Conservation (phyloP, 352 stramenopile species). For the Phytophthora citrophthora region DNA sequence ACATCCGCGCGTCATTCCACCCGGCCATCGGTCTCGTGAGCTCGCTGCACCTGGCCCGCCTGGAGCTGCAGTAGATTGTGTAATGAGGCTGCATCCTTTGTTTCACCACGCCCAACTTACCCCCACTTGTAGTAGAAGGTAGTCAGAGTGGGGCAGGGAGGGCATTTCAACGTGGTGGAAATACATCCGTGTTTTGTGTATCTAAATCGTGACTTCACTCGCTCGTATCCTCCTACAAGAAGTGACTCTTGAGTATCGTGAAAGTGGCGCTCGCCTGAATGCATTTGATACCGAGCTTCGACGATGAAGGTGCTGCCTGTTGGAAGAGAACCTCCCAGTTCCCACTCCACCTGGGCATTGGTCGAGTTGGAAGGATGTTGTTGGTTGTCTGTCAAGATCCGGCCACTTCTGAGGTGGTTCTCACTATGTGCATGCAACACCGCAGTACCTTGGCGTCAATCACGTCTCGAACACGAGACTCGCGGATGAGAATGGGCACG, state of each 20-base stretch:
- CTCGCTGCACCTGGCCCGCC: slow-evolving; percentile 79
- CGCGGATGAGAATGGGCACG: too few relatives aligned
- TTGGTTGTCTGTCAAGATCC: too few relatives aligned
- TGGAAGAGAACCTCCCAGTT: slow-evolving; percentile 51
- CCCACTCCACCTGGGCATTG: slow-evolving; percentile 19
- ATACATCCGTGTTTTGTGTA: slow-evolving; percentile 35
- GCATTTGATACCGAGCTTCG: slow-evolving; percentile 62
- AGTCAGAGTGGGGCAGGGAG: slow-evolving; percentile 25
- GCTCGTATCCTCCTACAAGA: not conserved
- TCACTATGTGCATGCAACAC: too few relatives aligned
- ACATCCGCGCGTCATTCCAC: slow-evolving; percentile 89
- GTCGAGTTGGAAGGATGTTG: not conserved
- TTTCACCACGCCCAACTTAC: not conserved
- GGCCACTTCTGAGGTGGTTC: too few relatives aligned
- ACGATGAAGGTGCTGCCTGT: not conserved
- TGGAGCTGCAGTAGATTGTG: slow-evolving; percentile 49
- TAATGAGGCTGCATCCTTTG: slow-evolving; percentile 10
- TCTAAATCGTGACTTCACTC: slow-evolving; percentile 4
- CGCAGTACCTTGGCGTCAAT: too few relatives aligned
- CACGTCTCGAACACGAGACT: too few relatives aligned
- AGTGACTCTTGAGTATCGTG: slow-evolving; percentile 34
- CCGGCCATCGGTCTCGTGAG: slow-evolving; percentile 83
- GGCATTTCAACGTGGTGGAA: slow-evolving; percentile 19
- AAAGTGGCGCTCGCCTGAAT: slow-evolving; percentile 55
- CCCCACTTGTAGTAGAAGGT: slow-evolving; percentile 36